Percentiles rank a stretch among this genome's conserved stretches.
Conservation (phyloP, 805 yeast species). For the Candida nonsorbophila region DNA sequence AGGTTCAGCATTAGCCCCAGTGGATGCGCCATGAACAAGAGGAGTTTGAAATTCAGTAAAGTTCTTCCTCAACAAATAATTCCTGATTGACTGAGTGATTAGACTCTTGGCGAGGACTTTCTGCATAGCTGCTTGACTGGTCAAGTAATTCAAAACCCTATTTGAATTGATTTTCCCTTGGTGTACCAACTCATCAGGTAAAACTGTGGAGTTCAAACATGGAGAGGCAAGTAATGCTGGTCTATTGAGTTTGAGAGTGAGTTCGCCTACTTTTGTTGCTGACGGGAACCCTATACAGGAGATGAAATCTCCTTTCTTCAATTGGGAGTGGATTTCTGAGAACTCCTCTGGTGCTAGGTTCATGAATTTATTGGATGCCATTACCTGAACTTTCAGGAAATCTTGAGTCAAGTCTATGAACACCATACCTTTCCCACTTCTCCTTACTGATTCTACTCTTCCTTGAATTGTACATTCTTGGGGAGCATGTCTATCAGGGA, state of each 20-base stretch:
- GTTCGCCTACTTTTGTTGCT: conserved; percentile 69
- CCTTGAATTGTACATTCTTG: conserved; percentile 39
- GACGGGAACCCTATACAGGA: conserved; percentile 68
- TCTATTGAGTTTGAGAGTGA: conserved; percentile 57
- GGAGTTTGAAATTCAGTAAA: conserved; percentile 92
- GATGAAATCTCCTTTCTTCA: conserved; percentile 71
- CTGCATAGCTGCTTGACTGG: conserved; percentile 47
- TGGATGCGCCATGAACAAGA: conserved; percentile 61
- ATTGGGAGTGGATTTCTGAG: conserved; percentile 26
- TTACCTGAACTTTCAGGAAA: conserved; percentile 51
- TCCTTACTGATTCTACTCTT: conserved; percentile 51
- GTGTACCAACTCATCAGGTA: conserved; percentile 60
- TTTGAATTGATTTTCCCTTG: conserved; percentile 54
- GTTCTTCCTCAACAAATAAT: conserved; percentile 45
- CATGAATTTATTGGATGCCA: conserved; percentile 50
- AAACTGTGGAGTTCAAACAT: conserved; percentile 36
- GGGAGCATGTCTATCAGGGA: conserved; percentile 5
- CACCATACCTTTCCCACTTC: conserved; percentile 61
- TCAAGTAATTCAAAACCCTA: conserved; percentile 69
- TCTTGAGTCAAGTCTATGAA: conserved; percentile 71
- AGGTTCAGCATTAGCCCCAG: conserved; percentile 94
- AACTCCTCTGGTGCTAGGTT: conserved; percentile 39
- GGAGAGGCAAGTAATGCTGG: conserved; percentile 59
- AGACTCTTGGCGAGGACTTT: conserved; percentile 46
- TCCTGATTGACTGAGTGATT: conserved; percentile 52